Evolutionary conservation across 345 rosid species (phyloP).

Genomic region (Citrus cavaleriei): DNA sequence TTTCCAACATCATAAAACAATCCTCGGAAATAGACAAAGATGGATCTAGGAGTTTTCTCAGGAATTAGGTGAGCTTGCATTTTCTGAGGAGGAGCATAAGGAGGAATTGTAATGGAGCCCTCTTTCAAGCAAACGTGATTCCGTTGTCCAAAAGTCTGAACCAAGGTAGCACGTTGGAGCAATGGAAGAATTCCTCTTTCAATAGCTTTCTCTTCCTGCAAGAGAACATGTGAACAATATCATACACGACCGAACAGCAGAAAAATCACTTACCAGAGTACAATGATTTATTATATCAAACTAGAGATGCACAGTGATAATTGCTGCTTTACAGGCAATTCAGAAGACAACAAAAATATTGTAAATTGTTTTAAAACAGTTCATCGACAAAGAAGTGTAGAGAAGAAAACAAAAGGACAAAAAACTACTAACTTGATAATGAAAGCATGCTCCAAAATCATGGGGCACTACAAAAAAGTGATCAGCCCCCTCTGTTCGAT

Average conservation of each 20-base stretch:
- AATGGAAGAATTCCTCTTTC: constrained; percentile 87
- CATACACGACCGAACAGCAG: neutral
- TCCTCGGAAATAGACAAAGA: constrained; percentile 95
- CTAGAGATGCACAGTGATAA: neutral
- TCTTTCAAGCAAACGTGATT: constrained; percentile 96
- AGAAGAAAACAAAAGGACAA: neutral
- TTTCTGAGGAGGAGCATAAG: constrained; percentile 98
- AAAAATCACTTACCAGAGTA: constrained; percentile 9
- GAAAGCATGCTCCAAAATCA: constrained; percentile 99
- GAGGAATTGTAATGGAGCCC: constrained; percentile 95
- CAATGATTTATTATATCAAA: neutral
- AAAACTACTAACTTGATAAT: constrained; percentile 64
- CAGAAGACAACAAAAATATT: neutral
- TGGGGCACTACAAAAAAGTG: constrained; percentile 95
- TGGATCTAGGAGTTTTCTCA: constrained; percentile 80
- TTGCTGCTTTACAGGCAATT: neutral
- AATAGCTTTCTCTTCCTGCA: constrained; percentile 95
- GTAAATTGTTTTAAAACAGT: neutral
- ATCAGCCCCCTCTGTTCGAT: constrained; percentile 91
- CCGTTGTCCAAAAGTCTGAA: constrained; percentile 94
- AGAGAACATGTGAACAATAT: constrained; percentile 3
- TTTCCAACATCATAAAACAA: constrained; percentile 95
- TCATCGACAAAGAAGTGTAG: neutral
- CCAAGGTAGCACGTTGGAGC: constrained; percentile 94
- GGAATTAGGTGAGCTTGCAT: constrained; percentile 92